phyloP scores from a whole-genome alignment of 192 early-diverging fungal genomes.

The Paraglomus brasilianum region DNA sequence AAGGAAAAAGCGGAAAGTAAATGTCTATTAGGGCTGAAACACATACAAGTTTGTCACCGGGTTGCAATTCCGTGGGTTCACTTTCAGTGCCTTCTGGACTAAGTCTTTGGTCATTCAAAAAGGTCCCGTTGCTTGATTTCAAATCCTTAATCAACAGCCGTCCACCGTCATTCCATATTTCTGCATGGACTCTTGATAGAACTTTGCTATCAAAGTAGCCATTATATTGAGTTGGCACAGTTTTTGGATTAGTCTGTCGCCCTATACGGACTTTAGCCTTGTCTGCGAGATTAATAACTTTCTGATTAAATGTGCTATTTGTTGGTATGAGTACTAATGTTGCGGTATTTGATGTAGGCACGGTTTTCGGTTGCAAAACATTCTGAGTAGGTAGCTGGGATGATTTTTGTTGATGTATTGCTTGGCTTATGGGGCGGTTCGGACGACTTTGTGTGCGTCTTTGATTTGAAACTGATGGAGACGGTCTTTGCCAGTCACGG shows the following conservation, averaged over 20 bases:
- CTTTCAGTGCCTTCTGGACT: constrained; percentile 64
- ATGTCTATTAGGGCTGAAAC: not conserved
- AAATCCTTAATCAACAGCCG: constrained; percentile 73
- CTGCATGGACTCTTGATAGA: constrained; percentile 71
- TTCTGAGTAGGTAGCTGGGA: too few relatives aligned
- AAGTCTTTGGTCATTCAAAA: constrained; percentile 69
- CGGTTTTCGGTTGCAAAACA: too few relatives aligned
- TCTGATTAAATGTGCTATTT: constrained; percentile 48
- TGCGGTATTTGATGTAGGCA: too few relatives aligned
- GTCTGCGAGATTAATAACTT: constrained; percentile 56
- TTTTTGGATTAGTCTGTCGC: constrained; percentile 63
- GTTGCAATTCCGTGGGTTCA: constrained; percentile 54
- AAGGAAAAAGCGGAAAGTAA: not conserved
- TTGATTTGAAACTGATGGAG: too few relatives aligned
- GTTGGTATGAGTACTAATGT: constrained; percentile 49
- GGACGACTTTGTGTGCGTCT: too few relatives aligned
- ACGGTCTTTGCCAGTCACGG: too few relatives aligned
- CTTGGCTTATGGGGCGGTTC: too few relatives aligned
- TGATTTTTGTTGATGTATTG: too few relatives aligned
- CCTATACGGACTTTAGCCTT: constrained; percentile 62
- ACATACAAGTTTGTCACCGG: constrained; percentile 56
- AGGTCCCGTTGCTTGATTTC: constrained; percentile 81
- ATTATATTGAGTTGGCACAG: constrained; percentile 60
- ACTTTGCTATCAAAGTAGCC: constrained; percentile 87
- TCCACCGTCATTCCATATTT: constrained; percentile 63